phyloP scores from a whole-genome alignment of 1,139 yeast species.

The Kodamaea anthophila region DNA sequence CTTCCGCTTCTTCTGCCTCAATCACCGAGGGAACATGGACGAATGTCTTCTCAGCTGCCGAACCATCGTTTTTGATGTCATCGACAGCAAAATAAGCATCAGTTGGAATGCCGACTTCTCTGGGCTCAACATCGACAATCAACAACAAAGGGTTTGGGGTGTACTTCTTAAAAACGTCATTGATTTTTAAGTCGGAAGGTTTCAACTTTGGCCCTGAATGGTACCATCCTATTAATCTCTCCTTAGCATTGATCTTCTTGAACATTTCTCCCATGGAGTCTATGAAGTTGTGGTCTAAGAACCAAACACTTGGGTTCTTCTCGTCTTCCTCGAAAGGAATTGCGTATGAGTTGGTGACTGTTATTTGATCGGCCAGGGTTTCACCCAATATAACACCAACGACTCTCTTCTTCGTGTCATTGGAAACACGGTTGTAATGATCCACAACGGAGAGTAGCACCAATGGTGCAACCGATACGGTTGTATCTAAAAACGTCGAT shows the following conservation, averaged over 20 bases:
- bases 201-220: slow-evolving; percentile 94
- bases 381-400: slow-evolving; percentile 94
- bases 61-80: slow-evolving; percentile 95
- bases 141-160: slow-evolving; percentile 77
- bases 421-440: slow-evolving; percentile 83
- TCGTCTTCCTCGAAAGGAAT: slow-evolving; percentile 97
- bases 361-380: slow-evolving; percentile 47
- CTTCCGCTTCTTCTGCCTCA: slow-evolving; percentile 98
- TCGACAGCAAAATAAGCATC: slow-evolving; percentile 94
- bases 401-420: slow-evolving; percentile 67
- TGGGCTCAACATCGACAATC: slow-evolving; percentile 87
- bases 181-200: slow-evolving; percentile 84
- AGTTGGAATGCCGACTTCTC: slow-evolving; percentile 82
- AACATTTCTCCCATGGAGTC: slow-evolving; percentile 98
- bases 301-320: slow-evolving; percentile 91
- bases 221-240: slow-evolving; percentile 95
- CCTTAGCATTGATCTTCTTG: slow-evolving; percentile 94
- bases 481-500: slow-evolving; percentile 39
- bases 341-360: slow-evolving; percentile 75
- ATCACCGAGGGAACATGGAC: slow-evolving; percentile 88
- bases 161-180: slow-evolving; percentile 80
- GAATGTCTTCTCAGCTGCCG: slow-evolving; percentile 87
- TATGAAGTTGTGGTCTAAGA: slow-evolving; percentile 91
- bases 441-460: slow-evolving; percentile 93
- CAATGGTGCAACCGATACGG: slow-evolving; percentile 91